Evolutionary conservation across 108 stramenopile genomes (phyloP).

Genomic region (Discostella pseudostelligera): DNA sequence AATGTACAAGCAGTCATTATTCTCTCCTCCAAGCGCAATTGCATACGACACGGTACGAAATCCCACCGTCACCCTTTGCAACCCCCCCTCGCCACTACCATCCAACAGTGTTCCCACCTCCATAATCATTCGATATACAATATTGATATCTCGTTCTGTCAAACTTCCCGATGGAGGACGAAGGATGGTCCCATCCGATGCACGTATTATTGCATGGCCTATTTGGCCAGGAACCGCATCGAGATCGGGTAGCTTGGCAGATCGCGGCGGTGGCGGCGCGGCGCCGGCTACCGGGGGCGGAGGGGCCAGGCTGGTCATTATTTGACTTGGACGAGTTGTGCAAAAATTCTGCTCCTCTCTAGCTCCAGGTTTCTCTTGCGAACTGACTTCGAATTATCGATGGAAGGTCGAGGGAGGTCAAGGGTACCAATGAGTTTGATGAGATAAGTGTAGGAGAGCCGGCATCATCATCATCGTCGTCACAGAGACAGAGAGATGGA

Average conservation of each 20-base stretch:
- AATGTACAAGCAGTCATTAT: slow-evolving; percentile 45
- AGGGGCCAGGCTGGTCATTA: too few species aligned
- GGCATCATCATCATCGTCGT: too few species aligned
- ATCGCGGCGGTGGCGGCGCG: too few species aligned
- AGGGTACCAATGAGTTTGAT: too few species aligned
- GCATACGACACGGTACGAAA: slow-evolving; percentile 40
- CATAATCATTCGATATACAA: slow-evolving; percentile 45
- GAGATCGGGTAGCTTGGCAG: slow-evolving; percentile 17
- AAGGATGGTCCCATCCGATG: slow-evolving; percentile 34
- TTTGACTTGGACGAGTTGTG: too few species aligned
- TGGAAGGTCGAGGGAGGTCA: too few species aligned
- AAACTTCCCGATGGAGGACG: slow-evolving; percentile 26
- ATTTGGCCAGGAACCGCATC: slow-evolving; percentile 40
- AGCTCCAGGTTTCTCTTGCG: too few species aligned
- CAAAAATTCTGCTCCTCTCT: too few species aligned
- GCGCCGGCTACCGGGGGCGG: too few species aligned
- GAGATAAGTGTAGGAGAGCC: too few species aligned
- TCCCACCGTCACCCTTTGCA: slow-evolving; percentile 46
- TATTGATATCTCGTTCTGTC: slow-evolving; percentile 23
- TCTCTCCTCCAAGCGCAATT: slow-evolving; percentile 20
- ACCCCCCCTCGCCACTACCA: slow-evolving; percentile 3
- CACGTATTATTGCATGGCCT: slow-evolving; percentile 33
- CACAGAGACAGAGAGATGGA: too few species aligned
- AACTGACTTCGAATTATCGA: too few species aligned
- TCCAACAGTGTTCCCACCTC: slow-evolving; percentile 40